Base-by-base conservation (phyloP, 352 stramenopile species). In the Pythium graminicola region DNA sequence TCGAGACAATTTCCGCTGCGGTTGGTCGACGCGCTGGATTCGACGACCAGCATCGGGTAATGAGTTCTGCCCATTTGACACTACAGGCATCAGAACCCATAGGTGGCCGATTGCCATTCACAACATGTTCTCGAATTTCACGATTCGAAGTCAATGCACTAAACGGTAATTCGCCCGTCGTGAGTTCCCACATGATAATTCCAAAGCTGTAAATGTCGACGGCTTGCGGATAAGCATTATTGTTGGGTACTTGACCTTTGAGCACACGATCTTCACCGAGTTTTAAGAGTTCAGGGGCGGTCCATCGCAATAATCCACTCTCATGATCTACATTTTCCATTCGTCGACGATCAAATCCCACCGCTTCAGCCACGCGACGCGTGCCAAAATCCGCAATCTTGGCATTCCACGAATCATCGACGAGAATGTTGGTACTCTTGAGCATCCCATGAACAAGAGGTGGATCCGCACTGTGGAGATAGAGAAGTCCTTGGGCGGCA, bases 321-420 rank as follows among this genome's bases (percentile, higher is more conserved):
- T 70, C 71, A 32, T 69, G 57, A 45, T 88, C 76, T 40, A 86
- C 76, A 45, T 64, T 79, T 36, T 72, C 66, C 54, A 85, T 62
- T 27, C 77, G 70, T 60, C 65, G 78, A 19, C 73, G 70, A 66
- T 88, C 70, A 55, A 86, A 83, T 42, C 80, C 76, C 38, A 94
- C 78, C 17, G 81, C 80, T 42, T 92, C 81, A 10, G 81, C 80
- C 32, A 94, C 81, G 13, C 77, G 73, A 23, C 78, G 67, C 43
- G 81, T 94, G 35, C 83, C 83, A 64, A 92, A 94, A 64, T 94
- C 83, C 39, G 81, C 83, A 26, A 94, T 70, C 54, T 94, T 94
- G 59, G 83, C 83, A 53, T 92, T 94, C 83, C 81, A 94, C 49
- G 81, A 92, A 61, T 94, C 83, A 54, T 92, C 81, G 29, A 94